Percentiles rank a stretch among this genome's conserved stretches.
Evolutionary conservation across 2,329 filamentous ascomycete species (phyloP).

Genomic region (Alternaria consortialis): DNA sequence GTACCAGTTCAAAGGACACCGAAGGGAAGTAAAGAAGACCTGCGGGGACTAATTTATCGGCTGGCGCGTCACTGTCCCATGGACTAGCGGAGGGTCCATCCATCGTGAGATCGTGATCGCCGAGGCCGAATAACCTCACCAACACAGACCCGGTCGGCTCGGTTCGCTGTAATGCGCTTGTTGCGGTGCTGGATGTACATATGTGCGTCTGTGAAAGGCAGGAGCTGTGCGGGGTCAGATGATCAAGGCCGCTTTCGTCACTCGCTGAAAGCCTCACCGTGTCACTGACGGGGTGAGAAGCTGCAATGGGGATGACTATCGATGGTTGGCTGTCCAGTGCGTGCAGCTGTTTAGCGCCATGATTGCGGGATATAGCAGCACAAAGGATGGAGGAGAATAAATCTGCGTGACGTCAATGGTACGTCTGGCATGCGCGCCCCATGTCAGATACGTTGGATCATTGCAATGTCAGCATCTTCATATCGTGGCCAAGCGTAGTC

Average conservation of each 20-base stretch:
- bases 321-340: constrained; percentile 1
- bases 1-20: neutral
- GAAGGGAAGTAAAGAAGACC: neutral
- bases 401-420: constrained; percentile 16
- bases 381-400: neutral
- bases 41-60: constrained; percentile 5
- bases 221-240: constrained; percentile 8
- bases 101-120: constrained; percentile 11
- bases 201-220: constrained; percentile 4
- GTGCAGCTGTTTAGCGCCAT: constrained; percentile 1
- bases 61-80: constrained; percentile 8
- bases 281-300: neutral
- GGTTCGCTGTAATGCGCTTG: neutral
- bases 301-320: constrained; percentile 8
- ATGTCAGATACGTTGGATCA: constrained; percentile 3
- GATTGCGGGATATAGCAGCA: constrained; percentile 4
- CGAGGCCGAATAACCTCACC: constrained; percentile 9
- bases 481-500: constrained; percentile 6
- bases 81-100: constrained; percentile 13
- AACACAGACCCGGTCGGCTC: neutral
- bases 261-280: constrained; percentile 6
- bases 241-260: constrained; percentile 6
- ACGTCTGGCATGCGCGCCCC: constrained; percentile 7
- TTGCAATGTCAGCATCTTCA: neutral
- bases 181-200: neutral